These are phyloP conservation scores for Pseudoperonospora humuli DNA, from an alignment of 352 stramenopile species.

Conservation along the genomic window DNA sequence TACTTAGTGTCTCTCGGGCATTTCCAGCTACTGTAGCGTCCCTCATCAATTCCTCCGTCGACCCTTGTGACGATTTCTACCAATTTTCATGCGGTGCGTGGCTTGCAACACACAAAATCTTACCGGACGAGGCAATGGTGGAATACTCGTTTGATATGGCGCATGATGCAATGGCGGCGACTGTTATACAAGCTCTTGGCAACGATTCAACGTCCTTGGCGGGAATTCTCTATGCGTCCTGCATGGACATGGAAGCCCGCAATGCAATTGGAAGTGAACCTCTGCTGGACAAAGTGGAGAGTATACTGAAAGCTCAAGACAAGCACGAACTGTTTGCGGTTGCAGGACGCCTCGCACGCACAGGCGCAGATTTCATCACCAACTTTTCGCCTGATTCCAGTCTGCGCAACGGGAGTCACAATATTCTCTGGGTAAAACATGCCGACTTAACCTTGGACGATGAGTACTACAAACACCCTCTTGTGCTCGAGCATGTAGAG, in stretches of 20 bases:
- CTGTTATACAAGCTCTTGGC: slow-evolving; percentile 43
- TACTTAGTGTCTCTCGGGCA: slow-evolving; percentile 6
- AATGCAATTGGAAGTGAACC: slow-evolving; percentile 35
- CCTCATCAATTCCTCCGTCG: slow-evolving; percentile 34
- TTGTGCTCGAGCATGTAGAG: slow-evolving; percentile 28
- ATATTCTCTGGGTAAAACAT: slow-evolving; percentile 69
- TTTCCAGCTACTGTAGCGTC: slow-evolving; percentile 30
- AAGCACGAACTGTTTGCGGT: slow-evolving; percentile 34
- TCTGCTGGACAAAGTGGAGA: slow-evolving; percentile 31
- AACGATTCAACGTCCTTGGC: slow-evolving; percentile 56
- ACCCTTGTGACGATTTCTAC: slow-evolving; percentile 74
- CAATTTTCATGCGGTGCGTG: slow-evolving; percentile 54
- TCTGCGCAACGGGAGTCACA: slow-evolving; percentile 52
- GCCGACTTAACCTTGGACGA: slow-evolving; percentile 75
- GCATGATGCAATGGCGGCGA: slow-evolving; percentile 40
- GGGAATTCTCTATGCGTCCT: slow-evolving; percentile 58
- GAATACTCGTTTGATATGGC: slow-evolving; percentile 45
- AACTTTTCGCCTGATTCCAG: slow-evolving; percentile 36
- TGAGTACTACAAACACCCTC: slow-evolving; percentile 83
- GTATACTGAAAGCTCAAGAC: slow-evolving; percentile 23
- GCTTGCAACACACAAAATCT: slow-evolving; percentile 35
- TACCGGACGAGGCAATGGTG: slow-evolving; percentile 20
- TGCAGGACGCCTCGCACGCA: slow-evolving; percentile 35
- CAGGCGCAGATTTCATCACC: slow-evolving; percentile 61
- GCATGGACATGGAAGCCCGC: slow-evolving; percentile 41